Conservation (phyloP, 345 rosid genomes). For the Theobroma cacao region DNA sequence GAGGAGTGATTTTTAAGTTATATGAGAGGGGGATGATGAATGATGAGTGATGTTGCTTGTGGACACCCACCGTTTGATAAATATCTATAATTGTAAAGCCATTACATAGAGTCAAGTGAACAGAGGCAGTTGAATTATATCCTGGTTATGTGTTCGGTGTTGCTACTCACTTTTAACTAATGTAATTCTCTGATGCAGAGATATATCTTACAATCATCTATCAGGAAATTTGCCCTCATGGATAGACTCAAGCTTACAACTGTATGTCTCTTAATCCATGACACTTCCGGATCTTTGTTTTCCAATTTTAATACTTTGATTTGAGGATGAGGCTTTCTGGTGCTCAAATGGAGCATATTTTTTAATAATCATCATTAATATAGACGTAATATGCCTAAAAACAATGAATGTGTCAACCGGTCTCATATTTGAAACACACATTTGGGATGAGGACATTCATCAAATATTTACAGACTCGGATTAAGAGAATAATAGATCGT, state of each 20-base stretch:
- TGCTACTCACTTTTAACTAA: not conserved
- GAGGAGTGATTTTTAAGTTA: no score
- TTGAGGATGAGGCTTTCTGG: not conserved
- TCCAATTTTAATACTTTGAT: not conserved
- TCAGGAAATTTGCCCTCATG: slow-evolving; percentile 34
- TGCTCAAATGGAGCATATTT: not conserved
- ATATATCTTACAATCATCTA: slow-evolving; percentile 36
- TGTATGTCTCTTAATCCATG: slow-evolving; percentile 23
- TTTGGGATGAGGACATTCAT: not conserved
- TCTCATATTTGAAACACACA: not conserved
- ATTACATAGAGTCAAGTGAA: no score
- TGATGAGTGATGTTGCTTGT: not conserved
- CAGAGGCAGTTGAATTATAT: not conserved
- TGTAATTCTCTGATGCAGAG: slow-evolving; percentile 25
- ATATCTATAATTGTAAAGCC: no score
- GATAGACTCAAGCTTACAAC: slow-evolving; percentile 23
- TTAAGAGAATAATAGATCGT: not conserved
- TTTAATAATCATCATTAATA: not conserved
- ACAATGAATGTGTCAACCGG: not conserved
- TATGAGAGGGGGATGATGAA: no score
- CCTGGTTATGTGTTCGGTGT: not conserved
- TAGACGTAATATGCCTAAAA: not conserved
- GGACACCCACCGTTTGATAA: no score
- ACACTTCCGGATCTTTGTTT: slow-evolving; percentile 10
- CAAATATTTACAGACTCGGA: not conserved